Evolutionary conservation across 192 early-diverging fungal species (phyloP), one percentile per base, ranked within the genome.

Genomic region (Backusella tarrabulga): DNA sequence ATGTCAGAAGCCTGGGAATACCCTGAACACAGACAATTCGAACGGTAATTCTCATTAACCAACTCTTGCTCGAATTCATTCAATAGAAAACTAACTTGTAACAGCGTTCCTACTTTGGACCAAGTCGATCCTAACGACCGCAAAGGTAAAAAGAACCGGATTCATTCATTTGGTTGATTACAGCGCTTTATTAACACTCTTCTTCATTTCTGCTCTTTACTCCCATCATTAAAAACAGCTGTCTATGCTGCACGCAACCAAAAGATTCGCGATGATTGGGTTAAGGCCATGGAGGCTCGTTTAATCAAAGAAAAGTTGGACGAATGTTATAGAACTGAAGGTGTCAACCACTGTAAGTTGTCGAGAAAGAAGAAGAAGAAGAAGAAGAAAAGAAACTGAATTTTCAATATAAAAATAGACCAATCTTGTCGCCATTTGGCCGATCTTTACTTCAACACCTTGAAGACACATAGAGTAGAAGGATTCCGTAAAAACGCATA

Each of bases 311-410:
- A 97, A 72, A 93, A 96, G 87, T 87, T 97, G 71, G 88, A 90
- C 76, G 94, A 95, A 91, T 99, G 97, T 89, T 94, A 97, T 84
- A 86, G 89, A 36, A 90, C 92, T 56, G 95, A 99, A 85, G 93
- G 96, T 71, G 96, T 96, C 74, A 99, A 99, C 87, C 93, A 96
- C 83, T 89, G 80, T 82, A 78, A 82, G 77, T 72, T 71, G 41
- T 23, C 23, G 8, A 56, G 3, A 32, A 1, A 32, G 32, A 32
- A 32, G 32, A 32, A 3, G 26, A 29, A 54, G 8, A 54, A 23
- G 7, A 54, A 54, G 6, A 56, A 9, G 8, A 26, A 26, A 1
- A 56, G 11, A n/a, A 17, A 41, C 41, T 23, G 26, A 60, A 23
- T n/a, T 54, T 5, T 6, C 7, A 56, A 56, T 56, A 1, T 21